Conservation (phyloP, 1,139 yeast genomes). For the Saccharomyces pastorianus region DNA sequence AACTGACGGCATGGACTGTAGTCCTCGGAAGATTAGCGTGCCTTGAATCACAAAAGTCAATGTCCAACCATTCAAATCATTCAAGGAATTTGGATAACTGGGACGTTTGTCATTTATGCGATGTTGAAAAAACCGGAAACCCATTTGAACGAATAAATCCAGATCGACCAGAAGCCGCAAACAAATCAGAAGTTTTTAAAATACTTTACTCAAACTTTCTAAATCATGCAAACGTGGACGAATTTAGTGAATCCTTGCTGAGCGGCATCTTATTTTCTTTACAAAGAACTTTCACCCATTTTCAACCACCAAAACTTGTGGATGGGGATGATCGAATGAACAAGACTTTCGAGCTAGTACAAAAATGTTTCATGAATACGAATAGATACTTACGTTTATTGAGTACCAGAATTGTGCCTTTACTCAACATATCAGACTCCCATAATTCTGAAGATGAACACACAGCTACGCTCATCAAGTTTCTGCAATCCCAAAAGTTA, state of each 20-base stretch:
- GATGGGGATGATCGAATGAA: constrained; percentile 10
- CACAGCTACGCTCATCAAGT: constrained; percentile 20
- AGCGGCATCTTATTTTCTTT: constrained; percentile 41
- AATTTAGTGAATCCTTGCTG: constrained; percentile 25
- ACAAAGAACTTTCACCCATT: constrained; percentile 43
- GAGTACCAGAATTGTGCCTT: constrained; percentile 33
- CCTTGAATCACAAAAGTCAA: constrained; percentile 9
- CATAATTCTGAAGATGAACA: constrained; percentile 23
- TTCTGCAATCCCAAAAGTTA: constrained; percentile 17
- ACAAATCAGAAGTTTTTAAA: constrained; percentile 20
- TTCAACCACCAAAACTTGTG: constrained; percentile 35
- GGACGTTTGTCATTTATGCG: constrained; percentile 39
- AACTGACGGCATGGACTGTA: constrained; percentile 15
- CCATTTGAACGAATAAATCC: constrained; percentile 21
- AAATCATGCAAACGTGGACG: constrained; percentile 12
- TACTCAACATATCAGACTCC: constrained; percentile 21
- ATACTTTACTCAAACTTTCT: constrained; percentile 23
- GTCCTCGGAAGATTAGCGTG: constrained; percentile 22
- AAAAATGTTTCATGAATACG: constrained; percentile 27
- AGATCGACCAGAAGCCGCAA: constrained; percentile 25
- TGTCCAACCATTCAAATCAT: neutral
- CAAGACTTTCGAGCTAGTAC: constrained; percentile 21
- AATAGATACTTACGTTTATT: constrained; percentile 49
- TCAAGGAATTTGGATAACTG: constrained; percentile 3
- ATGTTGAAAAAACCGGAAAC: constrained; percentile 20